These are phyloP conservation scores for Geotrichum citri-aurantii DNA, from an alignment of 1,139 yeast species.

Conservation along the genomic window DNA sequence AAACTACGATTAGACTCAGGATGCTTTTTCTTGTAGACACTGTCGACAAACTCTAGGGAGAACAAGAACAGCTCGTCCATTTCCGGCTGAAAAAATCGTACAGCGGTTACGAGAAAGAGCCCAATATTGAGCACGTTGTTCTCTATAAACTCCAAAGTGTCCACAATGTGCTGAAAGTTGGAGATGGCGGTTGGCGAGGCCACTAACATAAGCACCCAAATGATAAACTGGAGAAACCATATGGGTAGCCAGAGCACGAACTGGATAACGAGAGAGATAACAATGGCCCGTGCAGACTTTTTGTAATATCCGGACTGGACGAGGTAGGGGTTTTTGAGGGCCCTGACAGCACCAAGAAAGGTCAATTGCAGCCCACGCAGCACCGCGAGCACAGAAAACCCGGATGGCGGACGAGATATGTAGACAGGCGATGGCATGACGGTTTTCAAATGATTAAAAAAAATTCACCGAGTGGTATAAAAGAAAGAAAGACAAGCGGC, in stretches of 20 bases:
- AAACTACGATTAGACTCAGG: constrained; percentile 34
- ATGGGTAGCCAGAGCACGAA: constrained; percentile 39
- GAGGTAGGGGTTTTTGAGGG: constrained; percentile 44
- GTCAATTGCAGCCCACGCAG: constrained; percentile 53
- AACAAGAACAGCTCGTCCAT: constrained; percentile 39
- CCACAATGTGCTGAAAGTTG: constrained; percentile 23
- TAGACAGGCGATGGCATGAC: constrained; percentile 47
- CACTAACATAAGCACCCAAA: constrained; percentile 20
- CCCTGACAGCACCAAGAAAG: constrained; percentile 45
- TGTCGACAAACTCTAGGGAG: constrained; percentile 42
- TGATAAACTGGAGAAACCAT: constrained; percentile 20
- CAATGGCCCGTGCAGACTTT: constrained; percentile 37
- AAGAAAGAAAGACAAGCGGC: not conserved
- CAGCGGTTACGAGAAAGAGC: constrained; percentile 41
- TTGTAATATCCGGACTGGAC: constrained; percentile 36
- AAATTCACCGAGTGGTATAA: not conserved
- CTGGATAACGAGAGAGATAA: constrained; percentile 39
- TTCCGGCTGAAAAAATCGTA: constrained; percentile 39
- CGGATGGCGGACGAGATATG: constrained; percentile 46
- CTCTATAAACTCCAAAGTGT: constrained; percentile 36
- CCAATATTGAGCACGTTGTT: constrained; percentile 41
- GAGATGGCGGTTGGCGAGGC: not conserved
- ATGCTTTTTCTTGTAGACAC: constrained; percentile 36
- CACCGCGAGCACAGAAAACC: constrained; percentile 45
- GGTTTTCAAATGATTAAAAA: not conserved